A percentile compares a stretch with the other conserved stretches of the same genome.
Conservation (phyloP, 2,329 filamentous ascomycete genomes). For the Exophiala sideris region DNA sequence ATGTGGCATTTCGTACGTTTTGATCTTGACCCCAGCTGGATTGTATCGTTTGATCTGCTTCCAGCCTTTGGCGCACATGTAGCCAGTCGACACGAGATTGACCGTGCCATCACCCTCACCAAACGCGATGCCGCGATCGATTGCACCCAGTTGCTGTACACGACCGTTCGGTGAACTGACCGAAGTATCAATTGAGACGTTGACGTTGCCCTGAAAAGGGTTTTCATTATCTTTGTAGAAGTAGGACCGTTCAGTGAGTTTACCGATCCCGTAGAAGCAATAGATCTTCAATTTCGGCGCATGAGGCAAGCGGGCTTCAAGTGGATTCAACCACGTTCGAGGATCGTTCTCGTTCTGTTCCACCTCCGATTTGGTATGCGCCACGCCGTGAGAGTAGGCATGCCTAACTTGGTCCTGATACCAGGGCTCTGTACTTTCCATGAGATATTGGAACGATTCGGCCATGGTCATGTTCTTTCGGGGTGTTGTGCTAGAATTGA, state of each 20-base stretch:
- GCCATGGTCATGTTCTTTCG: slow-evolving; percentile 75
- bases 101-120: slow-evolving; percentile 96
- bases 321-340: slow-evolving; percentile 89
- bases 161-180: slow-evolving; percentile 53
- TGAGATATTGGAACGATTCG: slow-evolving; percentile 72
- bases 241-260: slow-evolving; percentile 87
- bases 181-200: slow-evolving; percentile 69
- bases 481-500: slow-evolving; percentile 49
- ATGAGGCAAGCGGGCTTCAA: slow-evolving; percentile 83
- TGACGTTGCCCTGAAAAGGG: slow-evolving; percentile 54
- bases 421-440: slow-evolving; percentile 78
- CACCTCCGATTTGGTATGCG: slow-evolving; percentile 73
- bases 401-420: slow-evolving; percentile 69
- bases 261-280: slow-evolving; percentile 94
- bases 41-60: slow-evolving; percentile 83
- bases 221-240: slow-evolving; percentile 69
- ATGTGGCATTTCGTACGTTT: slow-evolving; percentile 91
- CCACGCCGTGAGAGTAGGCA: slow-evolving; percentile 86
- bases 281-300: slow-evolving; percentile 91
- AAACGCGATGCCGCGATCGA: slow-evolving; percentile 88
- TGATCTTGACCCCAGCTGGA: slow-evolving; percentile 75
- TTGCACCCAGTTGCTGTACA: slow-evolving; percentile 32
- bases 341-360: slow-evolving; percentile 74
- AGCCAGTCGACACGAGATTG: slow-evolving; percentile 83
- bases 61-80: slow-evolving; percentile 98